Base-by-base conservation (phyloP, 495 filamentous ascomycete genomes). In the Halenospora varia region DNA sequence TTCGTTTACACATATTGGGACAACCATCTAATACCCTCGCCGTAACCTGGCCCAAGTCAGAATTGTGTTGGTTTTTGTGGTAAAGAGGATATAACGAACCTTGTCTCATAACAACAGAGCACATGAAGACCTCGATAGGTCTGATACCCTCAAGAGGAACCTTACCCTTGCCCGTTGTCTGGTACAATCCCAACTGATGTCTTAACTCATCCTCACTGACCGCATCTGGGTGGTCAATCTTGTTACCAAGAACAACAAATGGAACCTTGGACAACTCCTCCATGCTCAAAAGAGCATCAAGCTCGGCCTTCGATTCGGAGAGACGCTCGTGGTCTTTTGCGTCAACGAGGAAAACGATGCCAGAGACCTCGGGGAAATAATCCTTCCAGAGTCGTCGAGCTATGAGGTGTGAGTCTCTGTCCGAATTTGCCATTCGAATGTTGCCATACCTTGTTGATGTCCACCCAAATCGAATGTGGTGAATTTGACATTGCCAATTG, bases 101-200 rank as follows among this genome's bases (percentile, higher is more conserved):
- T 75, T 97, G 92, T 71, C 93, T 82, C 94, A 96, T 96, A 54
- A 96, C 91, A 67, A 97, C 91, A 66, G 88, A 93, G 82, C 92
- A 97, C 93, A 97, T 96, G 76, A 97, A 97, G 50, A 97, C 87
- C 82, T 98, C 94, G 69, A 97, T 94, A 11, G 94, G 92, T 57
- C 94, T 80, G 73, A 96, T 95, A 23, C 89, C 89, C 77, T 98
- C 93, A 62, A 96, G 79, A 55, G 89, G 91, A 54, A 96, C 87
- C 82, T 94, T 97, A 73, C 92, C 93, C 83, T 98, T 97, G 62
- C 95, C 94, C 53, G 94, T 97, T 25, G 92, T 97, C 77, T 97
- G 91, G 74, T 91, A 96, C 67, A 97, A 73, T 54, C 94, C 94
- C 50, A 97, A 76, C 70, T 90, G 87, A 70, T 90, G 83, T 64